Evolutionary conservation across 169 alveolate genomes (phyloP).

Genomic region (Cryptosporidium parvum): DNA sequence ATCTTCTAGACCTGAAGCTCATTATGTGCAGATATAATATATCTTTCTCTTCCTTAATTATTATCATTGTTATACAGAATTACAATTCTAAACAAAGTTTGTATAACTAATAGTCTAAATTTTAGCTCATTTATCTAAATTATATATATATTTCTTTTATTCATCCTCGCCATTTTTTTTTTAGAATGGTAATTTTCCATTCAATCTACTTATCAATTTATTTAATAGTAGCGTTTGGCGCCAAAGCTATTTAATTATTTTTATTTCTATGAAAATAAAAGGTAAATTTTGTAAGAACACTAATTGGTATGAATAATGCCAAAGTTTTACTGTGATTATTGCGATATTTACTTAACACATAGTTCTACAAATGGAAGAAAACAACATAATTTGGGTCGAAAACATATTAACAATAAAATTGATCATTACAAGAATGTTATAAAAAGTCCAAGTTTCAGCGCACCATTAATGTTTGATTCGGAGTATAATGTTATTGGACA

Average conservation of each 20-base stretch:
- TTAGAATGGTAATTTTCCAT: too few relatives aligned
- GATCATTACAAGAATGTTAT: conserved; percentile 92
- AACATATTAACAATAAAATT: conserved; percentile 96
- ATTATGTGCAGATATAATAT: not conserved
- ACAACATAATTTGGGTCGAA: conserved; percentile 97
- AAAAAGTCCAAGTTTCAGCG: conserved; percentile 29
- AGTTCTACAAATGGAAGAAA: conserved; percentile 98
- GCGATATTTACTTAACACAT: conserved; percentile 98
- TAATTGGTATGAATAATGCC: conserved; percentile 91
- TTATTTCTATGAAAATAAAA: not conserved
- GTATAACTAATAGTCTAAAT: too few relatives aligned
- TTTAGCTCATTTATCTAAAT: not conserved
- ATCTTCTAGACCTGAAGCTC: conserved; percentile 1
- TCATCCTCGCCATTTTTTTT: too few relatives aligned
- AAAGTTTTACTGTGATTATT: conserved; percentile 99
- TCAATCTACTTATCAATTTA: not conserved
- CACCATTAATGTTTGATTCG: conserved; percentile 37
- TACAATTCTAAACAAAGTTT: not conserved
- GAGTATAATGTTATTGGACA: conserved; percentile 57
- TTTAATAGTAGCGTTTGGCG: not conserved
- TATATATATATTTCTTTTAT: too few relatives aligned
- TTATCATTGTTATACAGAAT: not conserved
- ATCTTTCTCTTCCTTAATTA: not conserved
- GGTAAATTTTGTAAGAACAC: not conserved
- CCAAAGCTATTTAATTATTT: not conserved